Percentiles rank a stretch among this genome's conserved stretches.
phyloP scores from a whole-genome alignment of 495 filamentous ascomycete genomes.

The Aspergillus campestris region DNA sequence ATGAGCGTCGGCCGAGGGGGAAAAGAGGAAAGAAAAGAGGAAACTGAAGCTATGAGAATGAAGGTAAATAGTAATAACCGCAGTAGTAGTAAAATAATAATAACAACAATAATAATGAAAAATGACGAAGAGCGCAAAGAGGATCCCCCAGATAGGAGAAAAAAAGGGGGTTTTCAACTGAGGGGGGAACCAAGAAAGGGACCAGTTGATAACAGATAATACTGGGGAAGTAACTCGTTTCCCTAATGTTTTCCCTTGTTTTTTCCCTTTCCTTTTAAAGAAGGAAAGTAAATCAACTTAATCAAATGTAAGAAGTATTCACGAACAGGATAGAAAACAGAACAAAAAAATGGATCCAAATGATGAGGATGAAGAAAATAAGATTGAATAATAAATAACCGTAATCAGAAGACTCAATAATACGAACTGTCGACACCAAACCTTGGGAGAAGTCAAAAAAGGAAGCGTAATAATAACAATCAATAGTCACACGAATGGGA shows the following conservation, averaged over 20 bases:
- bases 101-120: slow-evolving; percentile 1
- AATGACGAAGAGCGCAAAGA: slow-evolving; percentile 7
- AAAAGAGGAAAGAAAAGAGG: too few species aligned
- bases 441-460: slow-evolving; percentile 1
- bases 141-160: slow-evolving; percentile 19
- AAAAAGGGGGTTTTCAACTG: slow-evolving; percentile 21
- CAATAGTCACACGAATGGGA: background rate
- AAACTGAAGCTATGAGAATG: slow-evolving; percentile 20
- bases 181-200: slow-evolving; percentile 10
- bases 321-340: slow-evolving; percentile 3
- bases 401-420: background rate
- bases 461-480: background rate
- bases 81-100: slow-evolving; percentile 1
- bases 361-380: background rate
- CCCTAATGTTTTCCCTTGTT: too few species aligned
- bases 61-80: slow-evolving; percentile 4
- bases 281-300: slow-evolving; percentile 17
- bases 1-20: too few species aligned
- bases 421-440: too few species aligned
- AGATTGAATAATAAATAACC: background rate
- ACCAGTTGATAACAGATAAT: slow-evolving; percentile 9
- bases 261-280: background rate
- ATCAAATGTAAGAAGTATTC: slow-evolving; percentile 12
- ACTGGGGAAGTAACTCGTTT: background rate
- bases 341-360: slow-evolving; percentile 2